Evolutionary conservation across 805 yeast species (phyloP), one percentile per base, ranked within the genome.

Genomic region (Grigorovia transvaalensis): DNA sequence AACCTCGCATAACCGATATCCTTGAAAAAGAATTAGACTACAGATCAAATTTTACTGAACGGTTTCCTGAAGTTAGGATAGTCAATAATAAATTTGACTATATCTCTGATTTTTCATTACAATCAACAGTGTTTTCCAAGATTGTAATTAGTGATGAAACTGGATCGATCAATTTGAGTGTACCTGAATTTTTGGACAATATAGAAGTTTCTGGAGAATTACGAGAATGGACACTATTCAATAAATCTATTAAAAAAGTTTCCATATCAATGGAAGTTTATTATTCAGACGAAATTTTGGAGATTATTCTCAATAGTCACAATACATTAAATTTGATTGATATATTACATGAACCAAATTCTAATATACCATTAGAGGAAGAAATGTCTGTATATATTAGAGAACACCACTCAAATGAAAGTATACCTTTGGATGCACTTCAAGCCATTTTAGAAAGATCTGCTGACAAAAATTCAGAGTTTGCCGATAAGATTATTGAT

Each of bases 31-130:
- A 84, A 59, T 45, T 81, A 4, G 62, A 62, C 1, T 51, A 71
- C 13, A 66, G 88, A 49, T 54, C 65, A 1, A 54, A 61, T 17
- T 57, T 80, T 0, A 63, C 77, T 47, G 51, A 61, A 4, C 49
- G 60, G 2, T 52, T 62, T n/a, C 65, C 67, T 11, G 57, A 63
- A 42, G 47, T 68, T 18, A 70, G 70, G 52, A 73, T 73, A 19
- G 54, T 71, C n/a, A 50, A 46, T 2, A 63, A 69, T 52, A 65
- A 64, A 47, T 65, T 64, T 42, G 81, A 77, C 55, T 67, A 61
- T 51, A 67, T 80, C 7, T 71, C 85, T 1, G 89, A 84, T 64
- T 76, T 76, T 27, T 75, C 76, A 44, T 65, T 82, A 46, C 61
- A 57, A 17, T 72, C 74, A 43, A 69, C 79, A 1, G 81, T 74